Evolutionary conservation across 1,284 basidiomycete species (phyloP).

Genomic region (Anthracocystis walkeri): DNA sequence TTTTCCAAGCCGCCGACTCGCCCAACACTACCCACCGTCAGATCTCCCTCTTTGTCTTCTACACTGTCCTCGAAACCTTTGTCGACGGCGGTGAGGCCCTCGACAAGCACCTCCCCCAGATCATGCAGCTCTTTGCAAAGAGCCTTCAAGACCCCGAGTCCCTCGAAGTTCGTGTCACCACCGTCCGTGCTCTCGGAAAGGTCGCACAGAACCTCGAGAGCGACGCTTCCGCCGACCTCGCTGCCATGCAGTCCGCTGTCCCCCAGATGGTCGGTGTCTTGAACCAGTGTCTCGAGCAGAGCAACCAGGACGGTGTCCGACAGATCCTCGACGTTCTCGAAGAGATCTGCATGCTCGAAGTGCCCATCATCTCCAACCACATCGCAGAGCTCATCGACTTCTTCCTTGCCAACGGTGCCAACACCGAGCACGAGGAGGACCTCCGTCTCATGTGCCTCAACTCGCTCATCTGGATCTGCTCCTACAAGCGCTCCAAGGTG

Average conservation of each 20-base stretch:
- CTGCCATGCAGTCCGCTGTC: conserved; percentile 88
- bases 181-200: conserved; percentile 84
- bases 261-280: conserved; percentile 92
- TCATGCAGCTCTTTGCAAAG: conserved; percentile 85
- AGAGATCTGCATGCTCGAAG: conserved; percentile 90
- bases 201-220: conserved; percentile 92
- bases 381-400: conserved; percentile 89
- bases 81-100: conserved; percentile 79
- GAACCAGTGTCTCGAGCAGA: conserved; percentile 84
- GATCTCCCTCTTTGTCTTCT: conserved; percentile 90
- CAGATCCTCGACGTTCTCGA: conserved; percentile 96
- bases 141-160: conserved; percentile 89
- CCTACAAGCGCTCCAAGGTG: conserved; percentile 94
- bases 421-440: conserved; percentile 81
- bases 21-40: conserved; percentile 82
- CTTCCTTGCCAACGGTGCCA: conserved; percentile 85
- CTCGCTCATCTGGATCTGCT: conserved; percentile 92
- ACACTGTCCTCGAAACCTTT: conserved; percentile 89
- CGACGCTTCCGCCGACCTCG: conserved; percentile 90
- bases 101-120: conserved; percentile 79
- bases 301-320: conserved; percentile 84
- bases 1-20: conserved; percentile 83
- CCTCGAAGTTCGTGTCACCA: conserved; percentile 89
- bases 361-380: conserved; percentile 88
- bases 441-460: conserved; percentile 92